Evolutionary conservation across 2,329 filamentous ascomycete genomes (phyloP).

Genomic region (Exophiala viscosa): DNA sequence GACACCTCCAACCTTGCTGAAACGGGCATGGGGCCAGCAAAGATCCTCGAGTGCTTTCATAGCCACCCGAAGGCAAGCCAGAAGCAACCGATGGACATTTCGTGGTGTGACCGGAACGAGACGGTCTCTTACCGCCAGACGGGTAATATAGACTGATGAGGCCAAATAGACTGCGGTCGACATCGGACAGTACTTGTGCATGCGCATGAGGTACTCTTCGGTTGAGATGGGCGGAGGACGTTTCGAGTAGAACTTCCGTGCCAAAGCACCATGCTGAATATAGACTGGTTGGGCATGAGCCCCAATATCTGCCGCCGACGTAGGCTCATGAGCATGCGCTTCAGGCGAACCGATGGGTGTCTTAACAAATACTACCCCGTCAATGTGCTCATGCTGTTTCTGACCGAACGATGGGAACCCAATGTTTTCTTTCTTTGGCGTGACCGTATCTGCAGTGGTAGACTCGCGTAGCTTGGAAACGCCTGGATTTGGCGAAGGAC

Average conservation of each 20-base stretch:
- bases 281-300: constrained; percentile 68
- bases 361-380: constrained; percentile 33
- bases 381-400: constrained; percentile 38
- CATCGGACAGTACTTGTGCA: constrained; percentile 90
- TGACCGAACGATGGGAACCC: constrained; percentile 32
- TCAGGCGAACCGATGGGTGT: constrained; percentile 48
- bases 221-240: constrained; percentile 77
- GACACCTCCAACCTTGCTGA: constrained; percentile 85
- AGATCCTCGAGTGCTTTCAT: constrained; percentile 95
- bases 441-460: constrained; percentile 12
- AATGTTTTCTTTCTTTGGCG: constrained; percentile 28
- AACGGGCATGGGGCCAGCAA: constrained; percentile 76
- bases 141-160: constrained; percentile 80
- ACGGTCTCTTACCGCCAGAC: constrained; percentile 71
- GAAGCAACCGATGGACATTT: constrained; percentile 80
- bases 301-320: constrained; percentile 44
- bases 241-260: constrained; percentile 90
- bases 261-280: constrained; percentile 78
- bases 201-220: constrained; percentile 76
- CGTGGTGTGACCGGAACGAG: constrained; percentile 75
- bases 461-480: constrained; percentile 17
- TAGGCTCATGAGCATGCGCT: constrained; percentile 48
- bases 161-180: constrained; percentile 91
- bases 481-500: constrained; percentile 15
- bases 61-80: constrained; percentile 80